A percentile compares a stretch with the other conserved stretches of the same genome.
phyloP scores from a whole-genome alignment of 306 rosid species.

The Pterocarpus santalinus region DNA sequence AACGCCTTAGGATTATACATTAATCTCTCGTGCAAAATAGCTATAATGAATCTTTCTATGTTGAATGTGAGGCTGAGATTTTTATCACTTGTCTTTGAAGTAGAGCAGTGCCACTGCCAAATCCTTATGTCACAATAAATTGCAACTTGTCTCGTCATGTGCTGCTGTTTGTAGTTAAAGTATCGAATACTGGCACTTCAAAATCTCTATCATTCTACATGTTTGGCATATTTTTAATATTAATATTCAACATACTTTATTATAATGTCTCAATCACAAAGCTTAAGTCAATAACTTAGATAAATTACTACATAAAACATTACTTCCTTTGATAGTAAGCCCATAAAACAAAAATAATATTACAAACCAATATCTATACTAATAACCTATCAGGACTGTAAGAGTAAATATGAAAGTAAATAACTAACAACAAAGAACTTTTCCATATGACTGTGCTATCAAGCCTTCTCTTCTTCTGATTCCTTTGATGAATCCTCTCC shows the following conservation, averaged over 20 bases:
- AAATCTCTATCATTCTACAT: neutral
- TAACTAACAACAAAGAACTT: neutral
- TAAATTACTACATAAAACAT: too few relatives aligned
- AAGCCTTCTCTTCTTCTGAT: neutral
- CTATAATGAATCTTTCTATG: too few relatives aligned
- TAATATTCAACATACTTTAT: slow-evolving; percentile 4
- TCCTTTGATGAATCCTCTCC: slow-evolving; percentile 4
- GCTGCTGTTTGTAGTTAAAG: neutral
- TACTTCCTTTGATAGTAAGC: neutral
- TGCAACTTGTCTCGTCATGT: too few relatives aligned
- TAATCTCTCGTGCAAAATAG: too few relatives aligned
- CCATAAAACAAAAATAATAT: neutral
- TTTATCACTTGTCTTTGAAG: too few relatives aligned
- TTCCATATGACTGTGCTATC: neutral
- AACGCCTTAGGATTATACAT: too few relatives aligned
- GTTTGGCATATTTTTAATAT: neutral
- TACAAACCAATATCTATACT: neutral
- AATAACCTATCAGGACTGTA: neutral
- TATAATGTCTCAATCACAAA: neutral
- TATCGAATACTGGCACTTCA: neutral
- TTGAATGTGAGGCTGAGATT: too few relatives aligned
- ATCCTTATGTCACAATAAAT: too few relatives aligned
- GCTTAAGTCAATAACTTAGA: slow-evolving; percentile 20
- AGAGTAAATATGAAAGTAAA: neutral
- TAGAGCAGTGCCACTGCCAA: too few relatives aligned